phyloP scores from a whole-genome alignment of 75 land plant species.

The Pinus albicaulis region DNA sequence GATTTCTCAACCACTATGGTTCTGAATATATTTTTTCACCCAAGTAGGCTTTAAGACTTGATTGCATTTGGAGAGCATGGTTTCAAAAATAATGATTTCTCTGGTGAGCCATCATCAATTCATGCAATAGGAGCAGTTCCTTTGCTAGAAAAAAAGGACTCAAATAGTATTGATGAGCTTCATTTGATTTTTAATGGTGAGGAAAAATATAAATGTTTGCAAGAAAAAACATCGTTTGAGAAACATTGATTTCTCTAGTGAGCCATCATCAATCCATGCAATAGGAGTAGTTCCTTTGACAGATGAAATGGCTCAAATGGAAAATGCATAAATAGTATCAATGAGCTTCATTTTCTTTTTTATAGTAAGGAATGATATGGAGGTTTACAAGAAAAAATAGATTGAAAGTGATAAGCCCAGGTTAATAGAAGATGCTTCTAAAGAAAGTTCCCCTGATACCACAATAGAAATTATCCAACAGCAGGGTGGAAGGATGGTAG shows the following conservation, averaged over 20 bases:
- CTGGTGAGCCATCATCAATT: constrained; percentile 14
- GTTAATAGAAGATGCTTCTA: constrained; percentile 11
- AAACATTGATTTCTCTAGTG: background rate
- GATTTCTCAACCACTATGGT: constrained; percentile 79
- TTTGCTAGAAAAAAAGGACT: background rate
- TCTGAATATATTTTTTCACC: constrained; percentile 77
- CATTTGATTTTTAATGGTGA: constrained; percentile 1
- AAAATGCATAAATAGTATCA: background rate
- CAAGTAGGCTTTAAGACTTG: constrained; percentile 88
- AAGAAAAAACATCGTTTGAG: background rate
- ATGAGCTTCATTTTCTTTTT: background rate
- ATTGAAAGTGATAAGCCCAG: background rate
- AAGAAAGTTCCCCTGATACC: constrained; percentile 24
- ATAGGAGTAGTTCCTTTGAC: constrained; percentile 5
- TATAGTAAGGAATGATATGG: background rate
- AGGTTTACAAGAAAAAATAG: background rate
- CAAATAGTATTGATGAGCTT: background rate
- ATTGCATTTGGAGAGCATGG: constrained; percentile 41
- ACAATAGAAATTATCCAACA: constrained; percentile 24
- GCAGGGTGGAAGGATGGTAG: constrained; percentile 54
- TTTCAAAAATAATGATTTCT: background rate
- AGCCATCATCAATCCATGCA: constrained; percentile 13
- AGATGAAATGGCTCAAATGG: background rate
- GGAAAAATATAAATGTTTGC: background rate
- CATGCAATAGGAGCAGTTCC: constrained; percentile 6